A percentile compares a stretch with the other conserved stretches of the same genome.
Evolutionary conservation across 306 rosid genomes (phyloP).

Genomic region (Vigna trinervia): DNA sequence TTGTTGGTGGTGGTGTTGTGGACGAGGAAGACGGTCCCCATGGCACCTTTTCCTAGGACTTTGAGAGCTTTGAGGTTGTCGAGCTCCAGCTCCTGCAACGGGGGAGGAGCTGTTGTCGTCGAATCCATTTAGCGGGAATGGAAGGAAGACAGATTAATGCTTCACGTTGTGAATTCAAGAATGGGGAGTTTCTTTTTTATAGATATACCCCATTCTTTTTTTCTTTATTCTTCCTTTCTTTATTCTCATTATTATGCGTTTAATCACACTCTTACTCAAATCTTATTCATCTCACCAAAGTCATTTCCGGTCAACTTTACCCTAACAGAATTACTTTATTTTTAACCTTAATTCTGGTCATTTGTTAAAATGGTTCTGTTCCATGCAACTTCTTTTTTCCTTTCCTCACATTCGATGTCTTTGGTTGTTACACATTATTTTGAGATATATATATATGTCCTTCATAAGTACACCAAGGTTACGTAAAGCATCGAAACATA

Average conservation of each 20-base stretch:
- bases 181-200: conserved; percentile 38
- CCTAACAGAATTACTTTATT: not conserved
- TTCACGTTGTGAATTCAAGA: conserved; percentile 18
- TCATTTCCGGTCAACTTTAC: not conserved
- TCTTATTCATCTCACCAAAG: not conserved
- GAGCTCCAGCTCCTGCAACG: conserved; percentile 60
- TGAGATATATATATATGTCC: not conserved
- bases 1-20: conserved; percentile 47
- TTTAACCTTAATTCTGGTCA: not conserved
- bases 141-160: not conserved
- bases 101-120: conserved; percentile 43
- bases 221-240: not conserved
- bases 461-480: not conserved
- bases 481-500: not conserved
- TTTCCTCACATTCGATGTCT: not conserved
- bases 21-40: conserved; percentile 94
- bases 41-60: conserved; percentile 87
- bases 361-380: not conserved
- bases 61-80: conserved; percentile 67
- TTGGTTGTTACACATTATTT: not conserved
- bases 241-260: not conserved
- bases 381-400: not conserved
- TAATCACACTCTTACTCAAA: conserved; percentile 1
- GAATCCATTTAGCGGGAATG: conserved; percentile 51
- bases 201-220: conserved; percentile 39